phyloP scores from a whole-genome alignment of 345 rosid species.

The Corymbia maculata region DNA sequence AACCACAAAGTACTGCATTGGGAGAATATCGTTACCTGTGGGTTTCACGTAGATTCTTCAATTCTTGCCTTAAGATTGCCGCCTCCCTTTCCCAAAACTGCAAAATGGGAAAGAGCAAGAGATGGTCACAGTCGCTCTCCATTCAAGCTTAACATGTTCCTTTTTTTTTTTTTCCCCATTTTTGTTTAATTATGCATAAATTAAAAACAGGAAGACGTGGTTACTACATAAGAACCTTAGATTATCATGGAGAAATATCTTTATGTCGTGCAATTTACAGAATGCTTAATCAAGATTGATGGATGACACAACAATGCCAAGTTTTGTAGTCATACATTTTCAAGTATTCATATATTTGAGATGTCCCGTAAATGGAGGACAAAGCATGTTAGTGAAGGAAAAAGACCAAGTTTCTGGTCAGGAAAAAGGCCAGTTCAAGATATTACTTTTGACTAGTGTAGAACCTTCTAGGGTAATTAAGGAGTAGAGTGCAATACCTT shows the following conservation, averaged over 20 bases:
- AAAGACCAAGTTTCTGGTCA: not conserved
- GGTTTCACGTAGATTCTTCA: slow-evolving; percentile 51
- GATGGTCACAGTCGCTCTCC: not conserved
- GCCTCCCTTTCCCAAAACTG: slow-evolving; percentile 74
- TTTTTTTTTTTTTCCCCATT: not conserved
- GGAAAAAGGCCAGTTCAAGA: not conserved
- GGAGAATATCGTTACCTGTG: slow-evolving; percentile 32
- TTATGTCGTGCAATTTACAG: not conserved
- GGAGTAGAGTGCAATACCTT: not conserved
- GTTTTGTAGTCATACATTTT: not conserved
- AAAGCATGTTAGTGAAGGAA: not conserved
- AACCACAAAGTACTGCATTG: not conserved
- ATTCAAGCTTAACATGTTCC: not conserved
- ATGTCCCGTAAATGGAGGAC: not conserved
- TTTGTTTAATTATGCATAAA: not conserved
- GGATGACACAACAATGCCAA: not conserved
- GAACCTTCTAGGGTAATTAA: not conserved
- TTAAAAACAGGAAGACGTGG: not conserved
- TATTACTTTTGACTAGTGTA: not conserved
- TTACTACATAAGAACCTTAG: not conserved
- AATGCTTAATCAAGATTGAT: not conserved
- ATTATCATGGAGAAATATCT: not conserved
- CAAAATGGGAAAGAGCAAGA: not conserved
- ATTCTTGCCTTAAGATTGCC: slow-evolving; percentile 45
- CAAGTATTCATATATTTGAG: not conserved